A percentile compares a stretch with the other conserved stretches of the same genome.
These are phyloP conservation scores for Brassica juncea DNA, from an alignment of 345 rosid species.

Conservation along the genomic window DNA sequence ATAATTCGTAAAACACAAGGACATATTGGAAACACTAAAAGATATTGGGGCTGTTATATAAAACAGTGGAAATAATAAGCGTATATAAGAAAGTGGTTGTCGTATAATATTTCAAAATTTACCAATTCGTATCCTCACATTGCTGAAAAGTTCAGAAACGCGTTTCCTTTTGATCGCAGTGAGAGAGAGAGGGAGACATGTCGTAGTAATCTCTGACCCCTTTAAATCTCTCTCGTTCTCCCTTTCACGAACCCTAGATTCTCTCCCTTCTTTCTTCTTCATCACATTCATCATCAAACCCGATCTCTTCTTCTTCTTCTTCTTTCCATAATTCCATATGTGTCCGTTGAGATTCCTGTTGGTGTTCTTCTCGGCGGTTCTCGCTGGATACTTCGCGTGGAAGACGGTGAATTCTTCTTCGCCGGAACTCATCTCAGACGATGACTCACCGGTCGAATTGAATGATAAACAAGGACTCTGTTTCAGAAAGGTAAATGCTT, in stretches of 20 bases:
- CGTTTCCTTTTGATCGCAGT: constrained; percentile 22
- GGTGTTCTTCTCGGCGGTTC: constrained; percentile 82
- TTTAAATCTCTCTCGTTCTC: constrained; percentile 8
- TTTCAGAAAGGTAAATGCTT: constrained; percentile 53
- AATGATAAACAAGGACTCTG: constrained; percentile 49
- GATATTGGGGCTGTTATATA: not conserved
- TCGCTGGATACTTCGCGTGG: constrained; percentile 91
- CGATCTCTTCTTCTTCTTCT: not conserved
- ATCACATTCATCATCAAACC: constrained; percentile 23
- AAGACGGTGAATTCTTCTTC: constrained; percentile 70
- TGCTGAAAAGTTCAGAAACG: constrained; percentile 34
- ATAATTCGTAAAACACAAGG: not conserved
- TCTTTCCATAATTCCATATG: constrained; percentile 40
- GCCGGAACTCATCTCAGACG: constrained; percentile 49
- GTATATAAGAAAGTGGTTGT: not conserved
- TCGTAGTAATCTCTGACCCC: not conserved
- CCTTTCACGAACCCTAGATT: constrained; percentile 19
- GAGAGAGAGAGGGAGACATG: constrained; percentile 31
- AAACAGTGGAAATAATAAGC: not conserved
- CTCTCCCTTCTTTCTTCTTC: not conserved
- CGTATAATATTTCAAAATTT: not conserved
- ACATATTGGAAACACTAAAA: not conserved
- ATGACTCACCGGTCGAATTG: constrained; percentile 45
- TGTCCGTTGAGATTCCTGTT: constrained; percentile 84
- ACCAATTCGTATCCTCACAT: not conserved